Base-by-base conservation (phyloP, 176 grass and related monocot genomes). In the Lolium perenne region DNA sequence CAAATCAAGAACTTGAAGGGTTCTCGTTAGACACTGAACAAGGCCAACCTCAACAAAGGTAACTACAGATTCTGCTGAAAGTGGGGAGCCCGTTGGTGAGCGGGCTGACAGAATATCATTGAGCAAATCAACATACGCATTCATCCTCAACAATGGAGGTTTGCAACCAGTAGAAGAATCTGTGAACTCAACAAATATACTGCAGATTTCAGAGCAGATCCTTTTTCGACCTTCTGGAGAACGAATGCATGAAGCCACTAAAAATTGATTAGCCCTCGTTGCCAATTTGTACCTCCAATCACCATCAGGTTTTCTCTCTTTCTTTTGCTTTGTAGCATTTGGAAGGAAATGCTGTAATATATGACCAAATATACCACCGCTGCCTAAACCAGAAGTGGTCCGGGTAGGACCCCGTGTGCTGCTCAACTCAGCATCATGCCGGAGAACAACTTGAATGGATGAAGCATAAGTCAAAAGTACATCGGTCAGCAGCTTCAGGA, bases 41-140 rank as follows among this genome's bases (percentile, higher is more conserved):
- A 96, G 80, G 4, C 97, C 97, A 85, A 90, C 91, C 88, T 94
- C 94, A 87, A 99, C 85, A 89, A 99, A 99, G 25, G 94, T 93
- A 71, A 88, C 90, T 26, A 94, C 88, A 59, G 92, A 95, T 88
- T 99, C 97, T 77, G 97, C 82, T 80, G 92, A 93, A 51, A 99
- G 87, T 5, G 88, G 91, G 71, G 97, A 91, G 26, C 97, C 97
- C 61, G 97, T 96, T 80, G 94, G 94, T 38, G 97, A 99, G 47
- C 97, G 97, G n/a, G 97, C 92, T 85, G 90, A 88, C 49, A 99
- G 87, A 79, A 99, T 99, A 89, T 99, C 97, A 74, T 96, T 99
- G 74, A 99, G 90, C 47, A 94, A 86, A 89, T 99, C 97, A 84
- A 96, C 90, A 80, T 92, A 94, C 0, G 83, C 79, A 91, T 91